Base-by-base conservation (phyloP, 2,329 filamentous ascomycete genomes). In the Xylariaceae sp. region DNA sequence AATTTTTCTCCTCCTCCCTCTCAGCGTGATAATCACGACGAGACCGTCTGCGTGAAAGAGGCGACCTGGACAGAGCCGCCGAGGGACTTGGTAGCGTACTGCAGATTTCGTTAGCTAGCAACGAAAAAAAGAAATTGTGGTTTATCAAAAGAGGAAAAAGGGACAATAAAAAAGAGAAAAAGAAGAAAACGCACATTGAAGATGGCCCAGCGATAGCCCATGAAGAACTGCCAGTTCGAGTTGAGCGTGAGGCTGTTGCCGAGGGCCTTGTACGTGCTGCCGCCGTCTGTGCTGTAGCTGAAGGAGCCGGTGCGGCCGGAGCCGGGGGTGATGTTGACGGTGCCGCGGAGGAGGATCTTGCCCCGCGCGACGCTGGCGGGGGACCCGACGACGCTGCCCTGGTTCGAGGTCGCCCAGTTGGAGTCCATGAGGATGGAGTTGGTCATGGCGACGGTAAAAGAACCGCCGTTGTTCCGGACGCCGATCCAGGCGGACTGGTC, bases 401-500 rank as follows among this genome's bases (percentile, higher is more conserved):
- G 55, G n/a, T 54, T 52, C 0, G 45, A 44, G 14, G 47, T 53
- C 3, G 53, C 57, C 43, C 59, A 56, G 11, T 52, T 55, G 9
- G 50, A 54, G 44, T 67, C 59, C 41, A 68, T 54, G 3, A 52
- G 59, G 31, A 73, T 53, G 14, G 61, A 59, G 30, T 66, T 60
- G 5, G 62, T 56, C 2, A 67, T 51, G 3, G 58, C 48, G 0
- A 68, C 43, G 5, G 48, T 54, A 32, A 60, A 52, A 2, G 38
- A 42, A 27, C 48, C 44, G 1, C 56, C 60, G 9, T 59, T 56
- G 33, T 66, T 65, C 41, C 65, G 51, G 8, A 79, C 54, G 1
- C 70, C 74, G 19, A 80, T 71, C 52, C 69, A 78, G 0, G 71
- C 71, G 1, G 64, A 66, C 9, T 62, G 59, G 46, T 79, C 71